Conservation (phyloP, 441 rosid genomes). For the Isatis lusitanica region DNA sequence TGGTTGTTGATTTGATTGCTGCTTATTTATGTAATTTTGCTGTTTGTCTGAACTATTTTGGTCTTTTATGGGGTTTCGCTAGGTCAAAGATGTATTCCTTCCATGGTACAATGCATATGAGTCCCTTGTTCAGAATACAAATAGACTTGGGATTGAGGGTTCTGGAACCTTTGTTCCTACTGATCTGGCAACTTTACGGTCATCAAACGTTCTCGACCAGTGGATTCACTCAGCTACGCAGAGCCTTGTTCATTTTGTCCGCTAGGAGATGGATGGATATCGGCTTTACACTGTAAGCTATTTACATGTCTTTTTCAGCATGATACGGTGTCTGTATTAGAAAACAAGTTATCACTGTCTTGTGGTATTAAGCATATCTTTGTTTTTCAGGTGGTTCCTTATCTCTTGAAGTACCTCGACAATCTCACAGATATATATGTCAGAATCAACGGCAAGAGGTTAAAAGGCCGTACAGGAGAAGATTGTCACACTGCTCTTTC, state of each 20-base stretch:
- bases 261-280: slow-evolving; percentile 91
- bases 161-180: slow-evolving; percentile 67
- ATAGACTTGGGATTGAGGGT: slow-evolving; percentile 94
- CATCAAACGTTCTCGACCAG: slow-evolving; percentile 93
- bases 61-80: too few species aligned
- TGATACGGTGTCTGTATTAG: neutral
- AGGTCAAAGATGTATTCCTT: slow-evolving; percentile 99
- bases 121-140: slow-evolving; percentile 97
- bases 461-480: slow-evolving; percentile 94
- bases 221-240: slow-evolving; percentile 99
- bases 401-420: slow-evolving; percentile 92
- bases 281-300: slow-evolving; percentile 86
- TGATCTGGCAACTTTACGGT: slow-evolving; percentile 61
- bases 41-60: too few species aligned
- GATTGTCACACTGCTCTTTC: slow-evolving; percentile 88
- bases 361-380: slow-evolving; percentile 8
- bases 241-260: slow-evolving; percentile 91
- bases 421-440: slow-evolving; percentile 95
- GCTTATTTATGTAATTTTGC: too few species aligned
- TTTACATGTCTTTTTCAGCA: slow-evolving; percentile 27
- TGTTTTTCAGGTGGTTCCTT: slow-evolving; percentile 81
- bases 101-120: slow-evolving; percentile 99
- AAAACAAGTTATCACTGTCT: neutral
- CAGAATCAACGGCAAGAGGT: slow-evolving; percentile 93
- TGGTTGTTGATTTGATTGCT: too few species aligned